A percentile compares a stretch with the other conserved stretches of the same genome.
These are phyloP conservation scores for Candida jianshihensis DNA, from an alignment of 805 yeast genomes.

Conservation along the genomic window DNA sequence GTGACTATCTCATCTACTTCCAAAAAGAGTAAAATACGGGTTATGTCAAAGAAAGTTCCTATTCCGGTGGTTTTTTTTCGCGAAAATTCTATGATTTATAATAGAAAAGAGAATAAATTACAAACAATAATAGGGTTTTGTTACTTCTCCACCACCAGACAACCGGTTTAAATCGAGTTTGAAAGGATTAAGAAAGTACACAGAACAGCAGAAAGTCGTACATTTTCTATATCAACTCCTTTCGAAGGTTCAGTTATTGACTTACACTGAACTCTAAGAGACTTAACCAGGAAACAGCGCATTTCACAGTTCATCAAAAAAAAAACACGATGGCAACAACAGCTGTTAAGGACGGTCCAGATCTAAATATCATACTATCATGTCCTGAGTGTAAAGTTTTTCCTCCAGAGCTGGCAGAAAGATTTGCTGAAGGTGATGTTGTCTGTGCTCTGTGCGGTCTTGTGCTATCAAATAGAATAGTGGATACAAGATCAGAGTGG, in stretches of 20 bases:
- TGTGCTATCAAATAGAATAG: slow-evolving; percentile 84
- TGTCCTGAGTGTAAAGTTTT: slow-evolving; percentile 95
- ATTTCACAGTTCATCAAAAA: background rate
- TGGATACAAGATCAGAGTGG: slow-evolving; percentile 97
- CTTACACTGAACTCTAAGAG: slow-evolving; percentile 2
- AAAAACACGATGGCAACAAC: slow-evolving; percentile 3
- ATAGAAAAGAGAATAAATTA: background rate
- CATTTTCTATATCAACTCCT: too few relatives aligned
- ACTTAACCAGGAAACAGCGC: background rate
- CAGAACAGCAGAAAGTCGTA: too few relatives aligned
- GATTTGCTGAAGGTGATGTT: slow-evolving; percentile 96
- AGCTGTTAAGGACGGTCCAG: slow-evolving; percentile 48
- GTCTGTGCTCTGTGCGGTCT: slow-evolving; percentile 98
- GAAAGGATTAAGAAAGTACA: too few relatives aligned
- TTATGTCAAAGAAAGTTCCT: background rate
- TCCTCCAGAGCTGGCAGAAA: slow-evolving; percentile 92
- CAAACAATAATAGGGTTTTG: too few relatives aligned
- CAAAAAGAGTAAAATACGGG: slow-evolving; percentile 3
- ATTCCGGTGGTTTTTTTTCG: too few relatives aligned
- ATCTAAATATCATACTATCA: slow-evolving; percentile 79
- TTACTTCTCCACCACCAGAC: too few relatives aligned
- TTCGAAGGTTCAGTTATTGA: slow-evolving; percentile 5
- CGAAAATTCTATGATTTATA: background rate
- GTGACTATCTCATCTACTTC: slow-evolving; percentile 6
- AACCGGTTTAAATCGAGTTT: too few relatives aligned